Base-by-base conservation (phyloP, 2,329 filamentous ascomycete genomes). In the Magnaporthales sp. region DNA sequence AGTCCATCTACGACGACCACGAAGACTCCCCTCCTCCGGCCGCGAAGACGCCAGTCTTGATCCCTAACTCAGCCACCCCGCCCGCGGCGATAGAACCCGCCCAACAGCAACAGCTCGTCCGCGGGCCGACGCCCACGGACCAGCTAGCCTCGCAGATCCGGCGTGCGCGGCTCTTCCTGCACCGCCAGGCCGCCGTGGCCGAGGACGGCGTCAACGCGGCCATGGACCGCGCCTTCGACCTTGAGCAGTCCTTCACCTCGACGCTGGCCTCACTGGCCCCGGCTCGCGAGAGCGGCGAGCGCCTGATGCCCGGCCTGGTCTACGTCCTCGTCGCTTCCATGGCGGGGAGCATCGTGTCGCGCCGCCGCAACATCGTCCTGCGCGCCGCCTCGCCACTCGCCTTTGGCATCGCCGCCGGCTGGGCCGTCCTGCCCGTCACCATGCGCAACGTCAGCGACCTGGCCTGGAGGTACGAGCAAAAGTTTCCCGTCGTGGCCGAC, bases 291-390 rank as follows among this genome's bases (percentile, higher is more conserved):
- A 91, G 88, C 68, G 91, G 91, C 76, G 95, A 99, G 83, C 88
- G 89, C 75, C 85, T 99, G 67, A 89, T 98, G 79, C 95, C 95
- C 38, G 94, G 94, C 29, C 84, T 88, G 68, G 87, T 98, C 71
- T 98, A 98, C 80, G 93, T 98, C 62, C 86, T 97, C 31, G 93
- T 99, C 63, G 90, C 93, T 58, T 89, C 92, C 73, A 97, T 99
- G 93, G 92, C 95, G 46, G 95, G 94, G 72, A 93, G 88, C 78
- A 98, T 99, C 76, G 82, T 97, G 66, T 88, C 91, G 66, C 88
- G 94, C 70, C 96, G 96, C 82, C 89, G 94, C 72, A 93, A 91
- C 77, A 84, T 98, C 69, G 77, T 97, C 69, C 81, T 99, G 66
- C 89, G 95, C 71, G 88, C 89, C 66, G 82, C 89, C 1, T 84